Base-by-base conservation (phyloP, 768 basidiomycete genomes). In the Kwoniella dendrophila region DNA sequence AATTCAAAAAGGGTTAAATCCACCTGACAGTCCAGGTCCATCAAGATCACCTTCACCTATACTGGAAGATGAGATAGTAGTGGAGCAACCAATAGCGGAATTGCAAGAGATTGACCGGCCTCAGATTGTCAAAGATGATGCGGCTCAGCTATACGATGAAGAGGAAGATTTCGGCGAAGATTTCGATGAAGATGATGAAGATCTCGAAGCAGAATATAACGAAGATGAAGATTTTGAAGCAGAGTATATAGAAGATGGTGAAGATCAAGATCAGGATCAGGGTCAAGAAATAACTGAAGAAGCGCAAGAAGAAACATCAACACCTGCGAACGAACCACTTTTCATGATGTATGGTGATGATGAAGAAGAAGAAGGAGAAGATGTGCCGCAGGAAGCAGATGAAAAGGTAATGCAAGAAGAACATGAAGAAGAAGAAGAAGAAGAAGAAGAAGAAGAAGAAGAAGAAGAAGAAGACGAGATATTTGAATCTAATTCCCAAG, bases 11-110 rank as follows among this genome's bases (percentile, higher is more conserved):
- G 68, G 67, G n/a, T 40, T 67, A 36, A 59, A 71, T 43, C 70
- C 68, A 18, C 66, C 60, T 27, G 40, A 63, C 10, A 58, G 59
- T 7, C 70, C 72, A 2, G 69, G 65, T 29, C 70, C 72, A 33
- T 71, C 70, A 18, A 45, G 68, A 43, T 71, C 69, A 12, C 72
- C 70, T 20, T 71, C 67, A 10, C 69, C 70, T 2, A 53, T 53
- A 3, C 2, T 16, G 18, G n/a, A 32, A 10, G 45, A 49, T 8
- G 59, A 61, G 26, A 24, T 1, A 27, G 38, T 49, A 5, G 45
- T 4, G 12, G 24, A 53, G 24, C 27, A 52, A 2, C 5, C 27
- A 22, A 44, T 12, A 26, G 33, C 32, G 24, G 38, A 14, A 6
- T 4, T 33, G 4, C 48, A 33, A 7, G 52, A 59, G 43, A 36